These are phyloP conservation scores for Gossypium trilobum DNA, from an alignment of 441 rosid species.

Conservation along the genomic window DNA sequence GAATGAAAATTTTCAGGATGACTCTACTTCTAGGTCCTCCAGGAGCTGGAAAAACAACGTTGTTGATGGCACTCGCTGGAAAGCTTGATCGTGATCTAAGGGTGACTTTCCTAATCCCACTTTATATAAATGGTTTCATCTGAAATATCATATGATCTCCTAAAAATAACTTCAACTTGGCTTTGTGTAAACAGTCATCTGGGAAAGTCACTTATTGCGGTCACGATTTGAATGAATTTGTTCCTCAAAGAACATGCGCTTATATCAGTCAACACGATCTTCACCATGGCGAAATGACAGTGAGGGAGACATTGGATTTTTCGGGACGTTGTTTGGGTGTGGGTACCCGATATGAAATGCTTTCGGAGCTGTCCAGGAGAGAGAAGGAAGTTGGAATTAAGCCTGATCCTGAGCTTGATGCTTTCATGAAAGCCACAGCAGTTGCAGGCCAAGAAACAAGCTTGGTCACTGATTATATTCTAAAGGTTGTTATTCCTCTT, in stretches of 20 bases:
- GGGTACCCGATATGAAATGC: slow-evolving; percentile 64
- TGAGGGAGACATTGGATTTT: slow-evolving; percentile 75
- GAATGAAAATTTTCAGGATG: slow-evolving; percentile 45
- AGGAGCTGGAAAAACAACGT: slow-evolving; percentile 72
- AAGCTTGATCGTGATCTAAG: slow-evolving; percentile 50
- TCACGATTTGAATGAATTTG: slow-evolving; percentile 67
- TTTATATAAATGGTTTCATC: background rate
- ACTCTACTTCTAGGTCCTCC: slow-evolving; percentile 91
- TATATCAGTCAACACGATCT: slow-evolving; percentile 85
- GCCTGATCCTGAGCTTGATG: slow-evolving; percentile 81
- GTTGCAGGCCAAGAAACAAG: slow-evolving; percentile 69
- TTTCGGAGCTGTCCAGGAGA: slow-evolving; percentile 57
- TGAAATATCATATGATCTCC: background rate
- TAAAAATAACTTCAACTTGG: background rate
- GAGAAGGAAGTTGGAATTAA: slow-evolving; percentile 74
- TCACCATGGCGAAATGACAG: slow-evolving; percentile 90
- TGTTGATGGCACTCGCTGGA: slow-evolving; percentile 65
- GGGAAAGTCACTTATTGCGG: slow-evolving; percentile 82
- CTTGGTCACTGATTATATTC: slow-evolving; percentile 75
- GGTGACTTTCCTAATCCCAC: slow-evolving; percentile 27
- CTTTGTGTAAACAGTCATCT: slow-evolving; percentile 31
- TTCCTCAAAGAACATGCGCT: slow-evolving; percentile 88
- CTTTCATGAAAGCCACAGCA: slow-evolving; percentile 85
- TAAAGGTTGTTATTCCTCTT: slow-evolving; percentile 44
- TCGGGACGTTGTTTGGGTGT: slow-evolving; percentile 88